Base-by-base conservation (phyloP, 495 filamentous ascomycete genomes). In the Neurospora sp. region DNA sequence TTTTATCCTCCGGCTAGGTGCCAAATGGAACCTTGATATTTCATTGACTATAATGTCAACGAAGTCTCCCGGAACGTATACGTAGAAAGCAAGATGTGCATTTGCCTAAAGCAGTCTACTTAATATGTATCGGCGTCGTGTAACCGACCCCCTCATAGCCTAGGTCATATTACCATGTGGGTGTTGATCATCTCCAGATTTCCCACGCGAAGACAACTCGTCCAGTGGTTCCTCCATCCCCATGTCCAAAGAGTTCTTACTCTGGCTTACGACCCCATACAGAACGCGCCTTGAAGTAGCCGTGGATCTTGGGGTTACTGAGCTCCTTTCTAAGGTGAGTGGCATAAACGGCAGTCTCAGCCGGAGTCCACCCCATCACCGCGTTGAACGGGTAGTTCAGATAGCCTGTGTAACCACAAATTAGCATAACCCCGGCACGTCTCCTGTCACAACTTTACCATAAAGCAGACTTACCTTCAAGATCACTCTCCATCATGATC, bases 211-310 rank as follows among this genome's bases (percentile, higher is more conserved):
- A 27, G 1, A 5, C 0, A 27, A 14, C 3, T 53, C 20, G 20
- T 22, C 45, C 20, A 6, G 1, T 53, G 20, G 9, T 14, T 27
- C 10, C 20, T 53, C 7, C 41, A 17, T 17, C 4, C 10, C 10
- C 2, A 14, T 53, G 9, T 53, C 20, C 20, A 4, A 1, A 27
- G 48, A n/a, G 2, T 42, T 22, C 37, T 22, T 53, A 45, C 20
- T 72, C 38, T 5, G 82, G 82, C 73, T 83, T 83, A 27, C 78
- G 77, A 9, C 75, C 82, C 72, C 78, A 76, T 5, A 83, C 75
- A 37, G 81, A 75, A 40, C 75, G 77, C 69, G 78, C 76, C 12
- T 71, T 71, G 44, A 78, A 80, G 27, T 81, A 81, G 14, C 70
- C 71, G 61, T 83, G 81, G 39, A 71, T 40, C 37, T 78, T 69